phyloP scores from a whole-genome alignment of 1,284 basidiomycete genomes.

The Marasmius sp. region DNA sequence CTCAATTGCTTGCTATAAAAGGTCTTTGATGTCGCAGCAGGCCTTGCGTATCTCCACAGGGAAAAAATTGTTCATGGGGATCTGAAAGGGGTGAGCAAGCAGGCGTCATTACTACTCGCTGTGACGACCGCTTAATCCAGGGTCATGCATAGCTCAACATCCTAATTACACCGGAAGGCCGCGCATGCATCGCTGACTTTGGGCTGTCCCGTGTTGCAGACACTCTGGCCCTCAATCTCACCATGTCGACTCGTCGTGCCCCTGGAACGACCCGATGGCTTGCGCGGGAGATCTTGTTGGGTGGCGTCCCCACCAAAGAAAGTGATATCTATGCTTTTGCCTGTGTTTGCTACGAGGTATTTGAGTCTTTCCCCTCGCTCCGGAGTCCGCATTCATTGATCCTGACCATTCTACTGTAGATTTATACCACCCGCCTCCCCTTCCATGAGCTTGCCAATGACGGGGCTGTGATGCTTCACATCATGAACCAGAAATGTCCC shows the following conservation, averaged over 20 bases:
- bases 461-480: neutral
- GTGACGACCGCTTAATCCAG: neutral
- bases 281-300: neutral
- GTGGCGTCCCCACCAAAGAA: neutral
- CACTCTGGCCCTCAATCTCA: neutral
- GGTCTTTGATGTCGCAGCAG: neutral
- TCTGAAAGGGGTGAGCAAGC: neutral
- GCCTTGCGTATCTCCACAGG: neutral
- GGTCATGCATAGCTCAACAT: neutral
- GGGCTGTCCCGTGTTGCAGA: neutral
- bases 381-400: neutral
- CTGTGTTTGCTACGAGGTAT: neutral
- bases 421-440: neutral
- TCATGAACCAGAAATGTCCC: neutral
- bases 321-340: neutral
- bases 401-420: neutral
- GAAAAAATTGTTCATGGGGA: neutral
- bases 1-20: neutral
- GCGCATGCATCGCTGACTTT: neutral
- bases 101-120: too few relatives aligned
- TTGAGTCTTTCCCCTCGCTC: neutral
- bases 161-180: neutral
- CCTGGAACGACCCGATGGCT: neutral
- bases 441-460: neutral
- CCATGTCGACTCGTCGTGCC: neutral